Evolutionary conservation across 2,329 filamentous ascomycete genomes (phyloP).

Genomic region (Pyrenochaeta sp.): DNA sequence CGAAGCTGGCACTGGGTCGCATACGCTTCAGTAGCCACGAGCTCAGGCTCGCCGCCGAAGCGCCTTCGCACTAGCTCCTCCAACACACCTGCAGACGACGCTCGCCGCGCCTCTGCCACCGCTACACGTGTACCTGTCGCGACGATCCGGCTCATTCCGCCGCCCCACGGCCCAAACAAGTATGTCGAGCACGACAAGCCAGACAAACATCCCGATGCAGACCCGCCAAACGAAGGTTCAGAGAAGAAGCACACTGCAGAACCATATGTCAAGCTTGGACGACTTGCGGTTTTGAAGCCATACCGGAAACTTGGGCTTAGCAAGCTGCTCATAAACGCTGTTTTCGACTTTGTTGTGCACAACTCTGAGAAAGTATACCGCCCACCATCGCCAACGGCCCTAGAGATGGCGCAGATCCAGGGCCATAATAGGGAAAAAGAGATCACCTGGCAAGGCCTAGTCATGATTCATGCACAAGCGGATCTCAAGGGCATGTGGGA

Average conservation of each 20-base stretch:
- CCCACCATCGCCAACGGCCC: conserved; percentile 46
- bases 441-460: conserved; percentile 74
- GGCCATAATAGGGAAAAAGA: conserved; percentile 49
- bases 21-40: conserved; percentile 71
- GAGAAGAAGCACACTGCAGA: conserved; percentile 68
- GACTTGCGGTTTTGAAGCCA: conserved; percentile 73
- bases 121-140: conserved; percentile 68
- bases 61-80: conserved; percentile 52
- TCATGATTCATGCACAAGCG: conserved; percentile 82
- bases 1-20: conserved; percentile 86
- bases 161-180: conserved; percentile 75
- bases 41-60: conserved; percentile 40
- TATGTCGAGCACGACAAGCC: conserved; percentile 36
- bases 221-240: conserved; percentile 27
- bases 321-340: conserved; percentile 71
- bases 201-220: conserved; percentile 43
- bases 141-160: conserved; percentile 81
- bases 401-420: conserved; percentile 56
- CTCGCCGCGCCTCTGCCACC: conserved; percentile 45
- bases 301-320: conserved; percentile 74
- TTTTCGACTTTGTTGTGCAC: conserved; percentile 71
- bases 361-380: conserved; percentile 62
- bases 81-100: conserved; percentile 50
- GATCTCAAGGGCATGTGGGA: conserved; percentile 71
- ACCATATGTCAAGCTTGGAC: conserved; percentile 83